phyloP scores from a whole-genome alignment of 2,329 filamentous ascomycete genomes.

The Fusarium brachygibbosum region DNA sequence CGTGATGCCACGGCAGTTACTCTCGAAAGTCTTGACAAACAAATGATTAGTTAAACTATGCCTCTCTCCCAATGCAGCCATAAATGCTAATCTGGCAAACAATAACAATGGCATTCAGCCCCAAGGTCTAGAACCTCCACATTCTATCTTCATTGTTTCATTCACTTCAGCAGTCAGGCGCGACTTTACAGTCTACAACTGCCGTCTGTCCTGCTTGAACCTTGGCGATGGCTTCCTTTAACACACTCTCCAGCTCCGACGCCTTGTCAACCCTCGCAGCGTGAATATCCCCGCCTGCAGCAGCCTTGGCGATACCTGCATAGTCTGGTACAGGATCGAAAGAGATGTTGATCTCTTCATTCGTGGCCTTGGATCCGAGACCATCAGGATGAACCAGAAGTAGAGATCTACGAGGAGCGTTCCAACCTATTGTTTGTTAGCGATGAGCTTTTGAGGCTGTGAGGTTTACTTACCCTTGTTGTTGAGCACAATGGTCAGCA shows the following conservation, averaged over 20 bases:
- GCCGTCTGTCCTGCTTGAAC: conserved; percentile 66
- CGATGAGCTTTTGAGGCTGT: no score
- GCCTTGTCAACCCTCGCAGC: conserved; percentile 63
- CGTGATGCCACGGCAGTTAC: no score
- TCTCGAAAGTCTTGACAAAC: background rate
- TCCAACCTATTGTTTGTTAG: conserved; percentile 62
- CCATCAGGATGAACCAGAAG: conserved; percentile 71
- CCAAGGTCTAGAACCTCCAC: conserved; percentile 1
- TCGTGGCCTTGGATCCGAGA: conserved; percentile 66
- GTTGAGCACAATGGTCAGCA: conserved; percentile 68
- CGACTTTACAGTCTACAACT: conserved; percentile 68
- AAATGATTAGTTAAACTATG: background rate
- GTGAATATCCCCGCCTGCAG: conserved; percentile 67
- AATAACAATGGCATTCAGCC: conserved; percentile 7
- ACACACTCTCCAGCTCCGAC: conserved; percentile 60
- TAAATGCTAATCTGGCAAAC: conserved; percentile 21
- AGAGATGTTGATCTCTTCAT: conserved; percentile 73
- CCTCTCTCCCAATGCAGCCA: conserved; percentile 11
- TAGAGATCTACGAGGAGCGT: conserved; percentile 69
- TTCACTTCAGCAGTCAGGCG: conserved; percentile 56
- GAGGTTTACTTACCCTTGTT: conserved; percentile 62
- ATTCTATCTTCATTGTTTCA: conserved; percentile 19
- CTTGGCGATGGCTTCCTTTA: conserved; percentile 64
- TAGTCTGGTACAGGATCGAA: conserved; percentile 71
- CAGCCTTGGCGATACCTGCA: conserved; percentile 71